Conservation (phyloP, 2,329 filamentous ascomycete species). For the Verticillium zaregamsianum region DNA sequence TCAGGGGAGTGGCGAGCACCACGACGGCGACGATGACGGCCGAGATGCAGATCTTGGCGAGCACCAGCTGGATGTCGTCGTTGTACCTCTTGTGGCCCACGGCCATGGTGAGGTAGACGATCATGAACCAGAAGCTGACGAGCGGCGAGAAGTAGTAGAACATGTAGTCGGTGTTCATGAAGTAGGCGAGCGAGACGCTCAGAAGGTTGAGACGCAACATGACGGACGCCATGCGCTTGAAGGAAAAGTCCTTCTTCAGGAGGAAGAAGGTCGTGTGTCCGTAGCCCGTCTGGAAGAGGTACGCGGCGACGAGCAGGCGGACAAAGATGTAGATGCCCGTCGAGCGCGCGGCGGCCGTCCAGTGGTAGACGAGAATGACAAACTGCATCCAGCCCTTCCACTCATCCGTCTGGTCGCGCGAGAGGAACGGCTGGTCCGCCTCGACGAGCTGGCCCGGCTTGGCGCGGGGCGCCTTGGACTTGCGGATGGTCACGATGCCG, state of each 20-base stretch:
- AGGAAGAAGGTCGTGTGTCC: conserved; percentile 58
- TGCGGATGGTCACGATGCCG: conserved; percentile 2
- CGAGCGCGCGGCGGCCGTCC: conserved; percentile 44
- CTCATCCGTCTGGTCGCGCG: conserved; percentile 55
- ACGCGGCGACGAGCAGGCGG: conserved; percentile 50
- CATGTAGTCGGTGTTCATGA: conserved; percentile 49
- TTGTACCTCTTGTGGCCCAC: conserved; percentile 35
- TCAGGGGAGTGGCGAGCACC: conserved; percentile 28
- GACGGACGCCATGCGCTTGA: conserved; percentile 38
- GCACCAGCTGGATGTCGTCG: conserved; percentile 31
- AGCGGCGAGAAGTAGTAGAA: conserved; percentile 56
- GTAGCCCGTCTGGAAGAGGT: conserved; percentile 59
- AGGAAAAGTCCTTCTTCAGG: conserved; percentile 50
- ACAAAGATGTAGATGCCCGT: conserved; percentile 51
- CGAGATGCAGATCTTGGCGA: conserved; percentile 43
- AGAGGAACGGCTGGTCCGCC: conserved; percentile 25
- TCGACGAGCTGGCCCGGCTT: conserved; percentile 12
- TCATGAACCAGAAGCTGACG: conserved; percentile 57
- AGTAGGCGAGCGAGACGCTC: conserved; percentile 44
- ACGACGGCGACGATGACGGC: conserved; percentile 29
- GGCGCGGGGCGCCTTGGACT: not conserved
- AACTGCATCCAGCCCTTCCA: conserved; percentile 65
- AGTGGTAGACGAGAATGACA: conserved; percentile 49
- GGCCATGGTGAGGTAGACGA: conserved; percentile 48
- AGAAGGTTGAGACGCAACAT: conserved; percentile 55